phyloP scores from a whole-genome alignment of 2,329 filamentous ascomycete genomes.

The Arthrinium phaeospermum region DNA sequence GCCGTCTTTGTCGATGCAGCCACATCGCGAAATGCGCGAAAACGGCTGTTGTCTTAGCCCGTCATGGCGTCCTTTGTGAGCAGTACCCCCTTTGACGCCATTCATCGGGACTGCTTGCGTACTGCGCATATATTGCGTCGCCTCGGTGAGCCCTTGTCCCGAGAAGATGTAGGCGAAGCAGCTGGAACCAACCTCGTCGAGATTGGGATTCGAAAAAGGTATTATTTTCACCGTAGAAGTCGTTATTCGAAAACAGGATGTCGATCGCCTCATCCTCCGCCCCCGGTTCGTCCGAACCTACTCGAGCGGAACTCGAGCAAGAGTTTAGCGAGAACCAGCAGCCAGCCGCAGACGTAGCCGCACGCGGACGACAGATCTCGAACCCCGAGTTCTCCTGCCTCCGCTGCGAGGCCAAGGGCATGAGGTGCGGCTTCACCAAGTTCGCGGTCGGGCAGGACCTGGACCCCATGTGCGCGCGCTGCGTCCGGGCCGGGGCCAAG shows the following conservation, averaged over 20 bases:
- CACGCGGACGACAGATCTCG: background rate
- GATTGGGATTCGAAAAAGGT: background rate
- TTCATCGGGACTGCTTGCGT: background rate
- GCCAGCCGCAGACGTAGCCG: background rate
- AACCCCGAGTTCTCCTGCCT: background rate
- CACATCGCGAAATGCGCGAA: background rate
- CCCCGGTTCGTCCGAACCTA: background rate
- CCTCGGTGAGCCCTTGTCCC: background rate
- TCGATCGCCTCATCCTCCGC: background rate
- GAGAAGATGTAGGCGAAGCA: background rate
- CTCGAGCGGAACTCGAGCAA: too few relatives aligned
- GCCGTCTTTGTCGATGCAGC: background rate
- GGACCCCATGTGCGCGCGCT: background rate
- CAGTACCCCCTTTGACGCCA: background rate
- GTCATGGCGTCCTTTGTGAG: conserved; percentile 1
- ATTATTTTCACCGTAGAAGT: background rate
- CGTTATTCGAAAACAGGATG: background rate
- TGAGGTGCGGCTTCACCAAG: conserved; percentile 12
- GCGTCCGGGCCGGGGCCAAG: background rate
- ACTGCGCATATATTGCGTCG: background rate
- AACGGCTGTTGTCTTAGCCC: conserved; percentile 1
- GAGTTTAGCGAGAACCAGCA: background rate
- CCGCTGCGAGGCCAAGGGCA: conserved; percentile 1
- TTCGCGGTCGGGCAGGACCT: background rate
- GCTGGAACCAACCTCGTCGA: background rate